Evolutionary conservation across 176 grass and related monocot genomes (phyloP), one percentile per base, ranked within the genome.

Genomic region (Poa annua): DNA sequence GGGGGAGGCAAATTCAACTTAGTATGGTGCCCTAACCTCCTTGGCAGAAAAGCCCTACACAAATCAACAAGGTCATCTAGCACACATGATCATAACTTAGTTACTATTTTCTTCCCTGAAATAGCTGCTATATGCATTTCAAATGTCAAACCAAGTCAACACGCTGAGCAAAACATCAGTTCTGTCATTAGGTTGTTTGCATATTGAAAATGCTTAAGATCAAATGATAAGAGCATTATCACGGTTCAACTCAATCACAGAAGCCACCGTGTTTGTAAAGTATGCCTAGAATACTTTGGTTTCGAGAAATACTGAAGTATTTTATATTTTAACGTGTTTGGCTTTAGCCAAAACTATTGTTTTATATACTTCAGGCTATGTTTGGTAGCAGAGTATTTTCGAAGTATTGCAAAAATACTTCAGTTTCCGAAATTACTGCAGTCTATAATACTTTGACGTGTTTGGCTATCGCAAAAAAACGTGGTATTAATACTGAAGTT

Each of bases 161-260:
- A 15, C 17, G 24, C 35, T 67, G 13, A 54, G 73, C 6, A 19
- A 82, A 87, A 71, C 41, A 70, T 71, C 74, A 34, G 32, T 19
- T 62, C 52, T 83, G 2, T 52, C 19, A 22, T 71, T 77, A n/a
- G 61, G 36, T 56, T 75, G 14, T 56, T 81, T 52, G 39, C 32
- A 8, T 10, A 42, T 33, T 24, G 61, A 66, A 77, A 80, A 59
- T 25, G 33, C 56, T 82, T 60, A 66, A 76, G 71, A 69, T 39
- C 41, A 9, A 77, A 62, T 69, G 39, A 29, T 5, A 77, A 56
- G 59, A 70, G 54, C 4, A 22, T 55, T 71, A 36, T 26, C 35
- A 71, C 32, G 14, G 29, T 39, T 62, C 26, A 71, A 63, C 29
- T 87, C 7, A 41, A 41, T 76, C 19, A 20, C 2, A 56, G 0